Base-by-base conservation (phyloP, 1,139 yeast genomes). In the Saccharomyces hybrid region DNA sequence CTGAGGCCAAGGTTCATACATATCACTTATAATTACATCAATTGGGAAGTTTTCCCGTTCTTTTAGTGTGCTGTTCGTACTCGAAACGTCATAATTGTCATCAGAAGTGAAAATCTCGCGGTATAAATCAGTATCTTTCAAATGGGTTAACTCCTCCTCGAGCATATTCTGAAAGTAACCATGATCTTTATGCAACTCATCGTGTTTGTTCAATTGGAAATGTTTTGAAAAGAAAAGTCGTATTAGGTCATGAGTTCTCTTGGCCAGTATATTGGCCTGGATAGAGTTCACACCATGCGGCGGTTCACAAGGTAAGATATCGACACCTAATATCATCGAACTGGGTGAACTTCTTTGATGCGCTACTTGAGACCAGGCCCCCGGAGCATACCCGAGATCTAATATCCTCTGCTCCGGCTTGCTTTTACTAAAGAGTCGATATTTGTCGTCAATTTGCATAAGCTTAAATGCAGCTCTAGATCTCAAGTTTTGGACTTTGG, bases 381-480 rank as follows among this genome's bases (percentile, higher is more conserved):
- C 99, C 0, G 99, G 99, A 0, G 96, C 96, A 67, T 79, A 93
- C 0, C 99, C 99, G 51, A 93, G 74, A 71, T 93, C 99, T 3
- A 93, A 82, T 0, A 93, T 85, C 53, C 85, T 82, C 61, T 73
- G 75, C 2, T 38, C 8, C 8, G 54, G 32, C 23, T 48, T 51
- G 6, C 54, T 75, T 6, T 79, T 75, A 54, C 72, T 72, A 68
- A 93, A 83, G 2, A 93, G 59, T 28, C 74, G 72, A 69, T 76
- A 85, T 64, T 79, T 82, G 29, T 82, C 75, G 66, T 90, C 83
- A 32, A 93, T 76, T 66, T 85, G 89, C 23, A 83, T 68, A 47
- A 93, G 74, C 66, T 93, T 93, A 73, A 81, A 91, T 0, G 98
- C 98, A 0, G 99, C 99, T 51, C 99, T 73, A 1, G 97, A 89